Evolutionary conservation across 257 asterid genomes (phyloP), one percentile per base, ranked within the genome.

Genomic region (Cinchona pubescens): DNA sequence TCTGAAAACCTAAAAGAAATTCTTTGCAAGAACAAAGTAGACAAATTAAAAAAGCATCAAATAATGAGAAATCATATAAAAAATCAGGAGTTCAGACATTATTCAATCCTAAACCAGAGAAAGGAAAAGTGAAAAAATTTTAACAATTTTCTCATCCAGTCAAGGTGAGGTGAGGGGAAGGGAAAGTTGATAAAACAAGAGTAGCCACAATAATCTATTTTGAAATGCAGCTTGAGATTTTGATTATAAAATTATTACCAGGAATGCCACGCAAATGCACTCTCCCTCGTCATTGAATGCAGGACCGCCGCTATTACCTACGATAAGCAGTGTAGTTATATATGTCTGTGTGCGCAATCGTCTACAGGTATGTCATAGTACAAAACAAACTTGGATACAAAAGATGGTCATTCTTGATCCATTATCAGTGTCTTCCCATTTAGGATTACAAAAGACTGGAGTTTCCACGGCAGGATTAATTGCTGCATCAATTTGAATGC

Each of bases 401-500:
- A 75, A 45, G 53, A 74, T 35, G 53, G 74, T 37, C 38, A 23
- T 13, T 32, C 65, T 64, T 15, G 19, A 51, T 55, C 59, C 67
- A 19, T 58, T 53, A 67, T 35, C 18, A 27, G n/a, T n/a, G 30
- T 32, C 38, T 53, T 16, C 61, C 40, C 61, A 11, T 59, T n/a
- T 53, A 61, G 1, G 43, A 66, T 63, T 21, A 43, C 42, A 51
- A 11, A 27, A 7, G 61, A 71, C 53, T 74, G 70, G 15, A 70
- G 46, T 56, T 69, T 63, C 76, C 85, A 76, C 79, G 90, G 97
- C 98, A 79, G 97, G 97, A 87, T 94, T 94, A 84, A 94, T 90
- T 69, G 98, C 98, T 18, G 98, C 97, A 84, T 94, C 98, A 85
- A 94, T 94, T 88, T 94, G 98, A 87, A 94, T 94, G 66, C 97